Conservation (phyloP, 1,139 yeast genomes). For the Scheffersomyces parashehatae region DNA sequence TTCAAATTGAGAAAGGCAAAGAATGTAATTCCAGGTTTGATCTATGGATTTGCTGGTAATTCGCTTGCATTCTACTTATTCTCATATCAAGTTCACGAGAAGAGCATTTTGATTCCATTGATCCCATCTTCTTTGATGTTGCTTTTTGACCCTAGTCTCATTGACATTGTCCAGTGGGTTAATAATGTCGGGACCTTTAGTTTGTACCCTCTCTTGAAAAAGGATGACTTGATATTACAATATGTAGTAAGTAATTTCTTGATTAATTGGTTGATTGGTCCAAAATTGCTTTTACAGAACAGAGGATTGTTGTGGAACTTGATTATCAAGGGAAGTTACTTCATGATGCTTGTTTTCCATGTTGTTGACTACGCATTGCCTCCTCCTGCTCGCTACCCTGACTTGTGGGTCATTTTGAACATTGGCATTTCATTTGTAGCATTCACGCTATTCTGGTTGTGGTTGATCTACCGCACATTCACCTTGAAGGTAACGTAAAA, state of each 20-base stretch:
- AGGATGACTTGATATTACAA: conserved; percentile 74
- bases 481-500: conserved; percentile 2
- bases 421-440: conserved; percentile 73
- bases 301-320: conserved; percentile 53
- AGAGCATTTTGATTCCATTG: conserved; percentile 79
- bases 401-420: conserved; percentile 81
- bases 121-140: conserved; percentile 76
- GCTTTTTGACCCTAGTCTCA: conserved; percentile 55
- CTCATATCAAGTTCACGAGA: conserved; percentile 95
- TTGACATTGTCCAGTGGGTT: conserved; percentile 82
- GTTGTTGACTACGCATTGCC: conserved; percentile 47
- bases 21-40: conserved; percentile 20
- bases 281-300: conserved; percentile 26
- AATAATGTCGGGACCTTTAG: conserved; percentile 83
- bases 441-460: conserved; percentile 74
- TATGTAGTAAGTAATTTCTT: conserved; percentile 60
- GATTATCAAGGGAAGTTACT: conserved; percentile 60
- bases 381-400: conserved; percentile 72
- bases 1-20: conserved; percentile 19
- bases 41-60: conserved; percentile 78
- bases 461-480: conserved; percentile 41
- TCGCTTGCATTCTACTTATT: conserved; percentile 88
- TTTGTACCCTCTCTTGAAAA: conserved; percentile 80
- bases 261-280: conserved; percentile 85
- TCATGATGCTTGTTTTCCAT: conserved; percentile 54